Evolutionary conservation across 208 protist genomes (phyloP), one percentile per base, ranked within the genome.

Genomic region (Strigomonas oncopelti): DNA sequence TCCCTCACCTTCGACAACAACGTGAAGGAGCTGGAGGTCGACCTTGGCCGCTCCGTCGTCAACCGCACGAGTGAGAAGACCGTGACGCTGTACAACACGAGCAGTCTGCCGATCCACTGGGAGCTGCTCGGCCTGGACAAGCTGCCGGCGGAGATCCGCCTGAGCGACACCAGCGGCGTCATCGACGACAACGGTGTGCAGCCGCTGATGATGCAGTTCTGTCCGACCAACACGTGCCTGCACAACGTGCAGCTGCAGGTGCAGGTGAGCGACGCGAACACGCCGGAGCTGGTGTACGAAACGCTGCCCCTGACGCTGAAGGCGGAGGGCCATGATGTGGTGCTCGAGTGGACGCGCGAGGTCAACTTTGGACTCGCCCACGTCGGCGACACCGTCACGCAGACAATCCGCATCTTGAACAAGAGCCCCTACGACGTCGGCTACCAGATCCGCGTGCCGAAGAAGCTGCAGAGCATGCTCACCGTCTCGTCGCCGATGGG

Each of bases 361-460:
- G 71, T 98, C 48, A 87, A 97, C 72, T 96, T 98, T 53, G 92
- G 91, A 29, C 68, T 92, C 20, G 84, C 95, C 75, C 85, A 93
- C 65, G 92, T 97, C 1, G 90, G 91, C 13, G 93, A 98, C 36
- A 84, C 81, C 28, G 76, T 64, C 48, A 83, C 71, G 62, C 89
- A 91, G 74, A 68, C 52, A 27, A 69, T 96, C 51, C 83, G 87
- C 34, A 76, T 98, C 27, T 72, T 92, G 52, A 98, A 98, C 83
- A 94, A 92, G 67, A 90, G 94, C 58, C 93, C 96, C 70, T 98
- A 98, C 80, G 91, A 97, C 25, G 81, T 98, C 14, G 83, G 83
- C 24, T 98, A 88, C 77, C 75, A 89, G 56, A 79, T 98, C 53
- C 80, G 83, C 29, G 63, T 97, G 59, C 88, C 90, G 14, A 84